These are phyloP conservation scores for Rubia balearica DNA, from an alignment of 305 asterid species.

Conservation along the genomic window DNA sequence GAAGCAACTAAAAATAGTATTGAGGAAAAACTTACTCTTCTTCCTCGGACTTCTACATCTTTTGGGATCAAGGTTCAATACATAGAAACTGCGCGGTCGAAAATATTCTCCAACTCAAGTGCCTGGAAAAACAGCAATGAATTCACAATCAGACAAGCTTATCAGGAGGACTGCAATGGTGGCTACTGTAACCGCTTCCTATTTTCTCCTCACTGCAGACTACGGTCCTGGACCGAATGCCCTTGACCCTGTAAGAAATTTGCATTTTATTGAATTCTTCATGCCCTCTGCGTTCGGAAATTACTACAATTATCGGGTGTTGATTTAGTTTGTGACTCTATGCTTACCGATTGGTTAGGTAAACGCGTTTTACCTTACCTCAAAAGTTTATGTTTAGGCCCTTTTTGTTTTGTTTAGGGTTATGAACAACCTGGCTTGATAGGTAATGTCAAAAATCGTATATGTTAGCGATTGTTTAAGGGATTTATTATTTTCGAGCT, in stretches of 20 bases:
- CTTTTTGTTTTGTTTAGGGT: background rate
- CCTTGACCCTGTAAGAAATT: slow-evolving; percentile 49
- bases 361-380: background rate
- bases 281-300: background rate
- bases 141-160: slow-evolving; percentile 47
- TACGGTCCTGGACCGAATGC: slow-evolving; percentile 55
- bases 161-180: slow-evolving; percentile 56
- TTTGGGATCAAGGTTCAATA: background rate
- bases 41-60: background rate
- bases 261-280: background rate
- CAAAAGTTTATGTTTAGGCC: background rate
- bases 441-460: too few species aligned
- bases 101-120: background rate
- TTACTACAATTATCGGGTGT: background rate
- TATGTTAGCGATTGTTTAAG: background rate
- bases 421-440: background rate
- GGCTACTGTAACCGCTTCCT: slow-evolving; percentile 49
- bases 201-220: slow-evolving; percentile 62
- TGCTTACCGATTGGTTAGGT: background rate
- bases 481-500: background rate
- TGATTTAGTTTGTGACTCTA: background rate
- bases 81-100: background rate
- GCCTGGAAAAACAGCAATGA: slow-evolving; percentile 25
- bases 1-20: too few species aligned
- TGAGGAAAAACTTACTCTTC: too few species aligned